Percentiles rank a stretch among this genome's conserved stretches.
phyloP scores from a whole-genome alignment of 2,329 filamentous ascomycete species.

The Paecilomyces variotii region DNA sequence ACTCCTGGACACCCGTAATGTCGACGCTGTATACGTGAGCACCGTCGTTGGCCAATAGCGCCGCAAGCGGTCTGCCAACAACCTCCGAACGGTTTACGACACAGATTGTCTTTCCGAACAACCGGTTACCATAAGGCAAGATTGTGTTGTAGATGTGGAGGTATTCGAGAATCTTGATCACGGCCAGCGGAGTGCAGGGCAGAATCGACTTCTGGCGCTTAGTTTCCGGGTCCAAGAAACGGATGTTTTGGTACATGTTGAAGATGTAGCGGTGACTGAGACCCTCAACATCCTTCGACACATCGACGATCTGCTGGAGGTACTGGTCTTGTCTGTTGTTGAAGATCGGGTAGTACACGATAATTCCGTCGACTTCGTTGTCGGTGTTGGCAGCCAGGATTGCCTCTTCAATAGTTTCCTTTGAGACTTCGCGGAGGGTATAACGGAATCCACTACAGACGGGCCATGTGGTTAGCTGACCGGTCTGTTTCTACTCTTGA shows the following conservation, averaged over 20 bases:
- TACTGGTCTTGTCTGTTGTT: constrained; percentile 86
- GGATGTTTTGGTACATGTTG: constrained; percentile 99
- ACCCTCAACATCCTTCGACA: constrained; percentile 91
- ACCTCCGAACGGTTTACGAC: constrained; percentile 96
- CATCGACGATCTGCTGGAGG: constrained; percentile 85
- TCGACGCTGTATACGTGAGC: constrained; percentile 94
- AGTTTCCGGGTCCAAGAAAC: constrained; percentile 67
- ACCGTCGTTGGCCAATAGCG: constrained; percentile 89
- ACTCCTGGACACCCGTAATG: constrained; percentile 82
- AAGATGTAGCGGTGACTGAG: constrained; percentile 89
- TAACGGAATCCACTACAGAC: constrained; percentile 75
- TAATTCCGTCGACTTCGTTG: constrained; percentile 70
- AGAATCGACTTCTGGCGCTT: constrained; percentile 79
- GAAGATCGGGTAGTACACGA: constrained; percentile 98
- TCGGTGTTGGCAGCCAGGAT: constrained; percentile 81
- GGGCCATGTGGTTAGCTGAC: background rate
- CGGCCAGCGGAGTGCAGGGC: constrained; percentile 89
- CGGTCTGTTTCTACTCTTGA: background rate
- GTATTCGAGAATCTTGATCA: constrained; percentile 95
- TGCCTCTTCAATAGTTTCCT: constrained; percentile 82
- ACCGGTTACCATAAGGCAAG: constrained; percentile 80
- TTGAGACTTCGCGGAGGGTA: constrained; percentile 72
- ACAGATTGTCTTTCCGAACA: constrained; percentile 90
- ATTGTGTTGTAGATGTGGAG: constrained; percentile 95
- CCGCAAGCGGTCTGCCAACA: constrained; percentile 85